Conservation (phyloP, 805 yeast genomes). For the Brettanomyces naardenensis region DNA sequence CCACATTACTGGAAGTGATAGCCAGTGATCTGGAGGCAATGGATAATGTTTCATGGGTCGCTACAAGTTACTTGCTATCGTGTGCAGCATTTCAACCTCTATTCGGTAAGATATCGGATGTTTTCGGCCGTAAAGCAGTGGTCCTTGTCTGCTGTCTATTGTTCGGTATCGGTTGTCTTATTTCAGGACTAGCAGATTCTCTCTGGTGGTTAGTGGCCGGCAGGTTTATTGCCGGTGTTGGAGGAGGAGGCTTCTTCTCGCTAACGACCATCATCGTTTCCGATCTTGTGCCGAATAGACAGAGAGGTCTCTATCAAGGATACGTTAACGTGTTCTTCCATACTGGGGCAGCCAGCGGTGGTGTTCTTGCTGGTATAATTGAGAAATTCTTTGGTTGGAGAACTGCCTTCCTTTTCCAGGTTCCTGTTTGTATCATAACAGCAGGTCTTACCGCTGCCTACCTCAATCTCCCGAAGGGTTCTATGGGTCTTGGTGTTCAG, state of each 20-base stretch:
- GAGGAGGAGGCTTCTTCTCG: conserved; percentile 81
- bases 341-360: conserved; percentile 69
- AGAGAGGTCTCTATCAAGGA: conserved; percentile 80
- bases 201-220: conserved; percentile 42
- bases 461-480: conserved; percentile 27
- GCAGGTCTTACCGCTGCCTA: conserved; percentile 29
- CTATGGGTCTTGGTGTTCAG: conserved; percentile 6
- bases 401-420: conserved; percentile 45
- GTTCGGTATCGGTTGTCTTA: conserved; percentile 31
- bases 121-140: conserved; percentile 41
- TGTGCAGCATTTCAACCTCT: conserved; percentile 46
- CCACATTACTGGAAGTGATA: conserved; percentile 41
- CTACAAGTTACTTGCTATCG: conserved; percentile 33
- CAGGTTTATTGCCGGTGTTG: conserved; percentile 73
- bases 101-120: conserved; percentile 46
- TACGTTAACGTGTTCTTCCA: conserved; percentile 70
- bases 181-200: conserved; percentile 35
- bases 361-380: conserved; percentile 52
- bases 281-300: conserved; percentile 68
- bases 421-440: conserved; percentile 40
- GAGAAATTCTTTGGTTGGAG: conserved; percentile 59
- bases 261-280: conserved; percentile 68
- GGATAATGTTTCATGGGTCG: conserved; percentile 34
- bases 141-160: conserved; percentile 24
- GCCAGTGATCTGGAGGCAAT: conserved; percentile 44